Evolutionary conservation across 768 basidiomycete species (phyloP).

Genomic region (Trametes cingulata): DNA sequence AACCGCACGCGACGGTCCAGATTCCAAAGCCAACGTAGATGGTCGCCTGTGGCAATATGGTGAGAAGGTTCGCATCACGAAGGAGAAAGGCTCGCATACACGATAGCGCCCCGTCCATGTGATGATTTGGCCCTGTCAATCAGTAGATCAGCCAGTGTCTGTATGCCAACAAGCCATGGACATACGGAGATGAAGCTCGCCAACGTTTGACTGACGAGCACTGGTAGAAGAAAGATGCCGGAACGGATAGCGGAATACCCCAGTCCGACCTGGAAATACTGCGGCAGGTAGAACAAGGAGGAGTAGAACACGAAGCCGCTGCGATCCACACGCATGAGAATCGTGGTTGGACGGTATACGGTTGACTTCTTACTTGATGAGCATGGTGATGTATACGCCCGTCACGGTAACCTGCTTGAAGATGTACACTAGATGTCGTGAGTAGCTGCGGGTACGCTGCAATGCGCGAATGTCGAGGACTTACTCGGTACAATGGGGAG

Average conservation of each 20-base stretch:
- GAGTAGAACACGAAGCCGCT: constrained; percentile 66
- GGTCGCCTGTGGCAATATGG: constrained; percentile 41
- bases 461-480: constrained; percentile 22
- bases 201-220: constrained; percentile 64
- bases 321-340: neutral
- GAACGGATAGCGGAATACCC: constrained; percentile 64
- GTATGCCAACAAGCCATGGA: neutral
- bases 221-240: constrained; percentile 67
- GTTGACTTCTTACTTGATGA: constrained; percentile 51
- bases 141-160: too few relatives aligned
- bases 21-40: constrained; percentile 64
- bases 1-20: constrained; percentile 71
- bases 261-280: constrained; percentile 74
- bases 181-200: constrained; percentile 54
- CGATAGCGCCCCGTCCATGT: constrained; percentile 66
- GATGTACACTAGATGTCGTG: constrained; percentile 56
- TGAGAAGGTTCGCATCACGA: neutral
- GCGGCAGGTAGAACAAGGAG: constrained; percentile 70
- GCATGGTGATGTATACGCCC: constrained; percentile 69
- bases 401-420: constrained; percentile 66
- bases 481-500: constrained; percentile 74
- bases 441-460: neutral
- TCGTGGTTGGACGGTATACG: neutral
- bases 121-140: constrained; percentile 54
- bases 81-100: constrained; percentile 33